phyloP scores from a whole-genome alignment of 2,329 filamentous ascomycete genomes.

The Epichloe brachyelytri region DNA sequence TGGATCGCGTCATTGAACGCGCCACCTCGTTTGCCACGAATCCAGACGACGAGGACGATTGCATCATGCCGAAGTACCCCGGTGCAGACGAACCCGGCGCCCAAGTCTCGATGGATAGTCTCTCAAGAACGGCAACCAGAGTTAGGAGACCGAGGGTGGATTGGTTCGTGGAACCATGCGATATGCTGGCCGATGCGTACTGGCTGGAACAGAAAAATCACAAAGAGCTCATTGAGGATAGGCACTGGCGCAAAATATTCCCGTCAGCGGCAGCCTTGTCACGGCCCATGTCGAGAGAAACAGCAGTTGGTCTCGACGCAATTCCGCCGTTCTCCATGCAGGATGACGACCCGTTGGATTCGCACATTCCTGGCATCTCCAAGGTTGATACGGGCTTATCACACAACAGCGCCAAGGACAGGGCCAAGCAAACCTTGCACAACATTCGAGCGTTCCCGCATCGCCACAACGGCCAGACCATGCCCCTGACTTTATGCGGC shows the following conservation, averaged over 20 bases:
- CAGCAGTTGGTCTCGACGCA: constrained; percentile 13
- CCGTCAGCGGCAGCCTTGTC: constrained; percentile 23
- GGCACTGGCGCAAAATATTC: constrained; percentile 62
- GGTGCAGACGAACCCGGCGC: constrained; percentile 31
- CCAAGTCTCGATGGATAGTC: constrained; percentile 30
- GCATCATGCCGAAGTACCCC: constrained; percentile 31
- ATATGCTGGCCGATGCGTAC: constrained; percentile 78
- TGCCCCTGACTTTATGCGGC: constrained; percentile 37
- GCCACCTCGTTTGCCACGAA: constrained; percentile 15
- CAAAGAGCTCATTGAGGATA: constrained; percentile 70
- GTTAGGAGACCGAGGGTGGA: constrained; percentile 63
- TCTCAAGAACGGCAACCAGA: constrained; percentile 38
- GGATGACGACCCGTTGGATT: constrained; percentile 12
- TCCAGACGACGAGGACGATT: constrained; percentile 11
- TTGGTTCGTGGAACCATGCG: constrained; percentile 72
- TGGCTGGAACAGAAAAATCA: constrained; percentile 80
- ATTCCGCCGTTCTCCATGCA: constrained; percentile 15
- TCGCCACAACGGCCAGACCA: constrained; percentile 36
- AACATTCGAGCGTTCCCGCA: constrained; percentile 41
- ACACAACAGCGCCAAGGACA: constrained; percentile 42
- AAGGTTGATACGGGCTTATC: constrained; percentile 28
- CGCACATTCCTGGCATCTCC: constrained; percentile 10
- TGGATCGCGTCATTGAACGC: constrained; percentile 47
- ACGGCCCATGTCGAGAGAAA: constrained; percentile 19
- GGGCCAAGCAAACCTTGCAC: constrained; percentile 48